phyloP scores from a whole-genome alignment of 371 early-diverging fungal species.

The Fennellomyces sp. region DNA sequence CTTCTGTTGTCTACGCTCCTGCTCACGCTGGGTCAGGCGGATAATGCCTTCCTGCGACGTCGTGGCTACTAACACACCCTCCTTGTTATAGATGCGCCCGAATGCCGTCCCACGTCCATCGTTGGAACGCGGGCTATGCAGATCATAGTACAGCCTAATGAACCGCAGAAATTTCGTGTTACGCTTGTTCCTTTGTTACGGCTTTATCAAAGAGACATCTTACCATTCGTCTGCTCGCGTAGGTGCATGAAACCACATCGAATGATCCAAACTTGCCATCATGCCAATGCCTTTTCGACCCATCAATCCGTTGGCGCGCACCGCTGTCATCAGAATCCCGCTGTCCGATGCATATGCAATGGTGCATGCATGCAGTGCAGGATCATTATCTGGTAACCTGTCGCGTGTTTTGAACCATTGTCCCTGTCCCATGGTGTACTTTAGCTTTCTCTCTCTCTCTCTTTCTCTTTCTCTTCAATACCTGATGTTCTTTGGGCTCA shows the following conservation, averaged over 20 bases:
- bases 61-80: constrained; percentile 79
- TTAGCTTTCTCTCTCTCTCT: neutral
- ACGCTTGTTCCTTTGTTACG: neutral
- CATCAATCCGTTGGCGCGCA: constrained; percentile 58
- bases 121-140: constrained; percentile 74
- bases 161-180: neutral
- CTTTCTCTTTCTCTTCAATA: neutral
- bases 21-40: constrained; percentile 38
- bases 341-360: constrained; percentile 61
- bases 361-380: constrained; percentile 67
- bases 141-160: constrained; percentile 66
- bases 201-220: neutral
- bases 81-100: constrained; percentile 80
- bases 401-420: constrained; percentile 77
- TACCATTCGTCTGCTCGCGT: constrained; percentile 89
- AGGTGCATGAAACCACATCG: constrained; percentile 91
- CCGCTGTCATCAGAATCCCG: constrained; percentile 64
- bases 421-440: constrained; percentile 23
- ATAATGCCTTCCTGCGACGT: constrained; percentile 77
- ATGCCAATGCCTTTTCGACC: constrained; percentile 58
- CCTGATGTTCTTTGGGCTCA: constrained; percentile 7
- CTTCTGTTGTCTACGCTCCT: constrained; percentile 13
- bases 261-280: constrained; percentile 86
- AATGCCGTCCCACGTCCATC: constrained; percentile 77
- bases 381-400: constrained; percentile 54